A percentile compares a stretch with the other conserved stretches of the same genome.
Evolutionary conservation across 306 rosid species (phyloP).

Genomic region (Cucurbita ficifolia): DNA sequence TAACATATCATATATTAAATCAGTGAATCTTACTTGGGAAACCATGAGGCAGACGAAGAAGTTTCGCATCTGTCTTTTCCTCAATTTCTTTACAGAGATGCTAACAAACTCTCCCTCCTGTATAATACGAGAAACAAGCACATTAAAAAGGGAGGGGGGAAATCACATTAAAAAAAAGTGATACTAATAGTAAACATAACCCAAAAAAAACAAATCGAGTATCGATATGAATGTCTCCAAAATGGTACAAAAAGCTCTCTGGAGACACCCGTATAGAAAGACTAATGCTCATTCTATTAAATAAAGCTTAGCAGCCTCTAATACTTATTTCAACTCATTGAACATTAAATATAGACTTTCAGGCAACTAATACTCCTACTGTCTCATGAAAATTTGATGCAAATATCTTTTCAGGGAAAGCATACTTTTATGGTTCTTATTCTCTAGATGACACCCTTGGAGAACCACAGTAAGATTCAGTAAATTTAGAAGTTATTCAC

Average conservation of each 20-base stretch:
- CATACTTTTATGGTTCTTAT: background rate
- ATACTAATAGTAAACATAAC: background rate
- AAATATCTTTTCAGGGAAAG: background rate
- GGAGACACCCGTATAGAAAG: background rate
- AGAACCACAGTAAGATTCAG: background rate
- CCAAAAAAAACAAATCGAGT: background rate
- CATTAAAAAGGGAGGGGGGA: background rate
- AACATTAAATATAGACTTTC: background rate
- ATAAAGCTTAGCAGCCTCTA: background rate
- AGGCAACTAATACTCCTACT: background rate
- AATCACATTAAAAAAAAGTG: background rate
- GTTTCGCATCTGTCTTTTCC: conserved; percentile 85
- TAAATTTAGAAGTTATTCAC: no score
- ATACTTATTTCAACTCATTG: background rate
- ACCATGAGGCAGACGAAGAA: conserved; percentile 82
- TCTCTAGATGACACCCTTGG: background rate
- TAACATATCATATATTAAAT: background rate
- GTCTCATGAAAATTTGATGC: background rate
- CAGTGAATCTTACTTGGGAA: conserved; percentile 53
- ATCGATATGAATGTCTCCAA: background rate
- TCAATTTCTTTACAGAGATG: conserved; percentile 52
- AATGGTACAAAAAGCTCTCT: background rate
- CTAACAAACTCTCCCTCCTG: conserved; percentile 82
- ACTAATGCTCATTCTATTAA: background rate
- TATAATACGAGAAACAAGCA: conserved; percentile 1